Base-by-base conservation (phyloP, 352 stramenopile species). In the Elongisporangium undulatum region DNA sequence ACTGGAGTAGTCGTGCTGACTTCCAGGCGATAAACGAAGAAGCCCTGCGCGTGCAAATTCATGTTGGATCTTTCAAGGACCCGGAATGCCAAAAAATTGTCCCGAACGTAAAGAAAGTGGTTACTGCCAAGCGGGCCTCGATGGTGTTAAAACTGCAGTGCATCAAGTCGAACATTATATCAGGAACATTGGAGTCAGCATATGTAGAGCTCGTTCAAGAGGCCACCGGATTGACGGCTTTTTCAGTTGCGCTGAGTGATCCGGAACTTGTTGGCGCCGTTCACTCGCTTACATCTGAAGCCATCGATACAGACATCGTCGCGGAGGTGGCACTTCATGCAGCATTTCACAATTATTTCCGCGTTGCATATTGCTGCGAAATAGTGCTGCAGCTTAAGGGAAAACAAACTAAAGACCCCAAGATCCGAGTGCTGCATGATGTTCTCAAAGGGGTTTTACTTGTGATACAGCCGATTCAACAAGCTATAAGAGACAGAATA, bases 51-150 rank as follows among this genome's bases (percentile, higher is more conserved):
- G 57, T 90, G 7, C 82, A 90, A 68, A 62, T 94, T 1, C 82
- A 95, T 50, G 61, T 94, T 19, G 82, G 80, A 0, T 85, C 79
- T 0, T 74, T 94, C 23, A 89, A 94, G 62, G 84, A 92, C 38
- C 52, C 74, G 4, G 85, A 92, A 49, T 92, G 82, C 22, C 81
- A 90, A 61, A 92, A 91, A 53, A 78, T 90, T 21, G 29, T 87
- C n/a, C 66, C 77, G 2, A 82, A 69, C 20, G 66, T 87, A 38
- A 90, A 84, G 59, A 85, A 85, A 23, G 29, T 58, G 29, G 51
- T 77, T 0, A 73, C 56, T 1, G 84, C 56, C 56, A 88, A 84
- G 49, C 69, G 75, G 8, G 34, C 61, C 15, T 66, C 68, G 12
- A 55, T 92, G 19, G 45, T 89, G 1, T 71, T 84, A 3, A 92